Evolutionary conservation across 768 basidiomycete genomes (phyloP), one percentile per base, ranked within the genome.

Genomic region (Suillus fuscotomentosus): DNA sequence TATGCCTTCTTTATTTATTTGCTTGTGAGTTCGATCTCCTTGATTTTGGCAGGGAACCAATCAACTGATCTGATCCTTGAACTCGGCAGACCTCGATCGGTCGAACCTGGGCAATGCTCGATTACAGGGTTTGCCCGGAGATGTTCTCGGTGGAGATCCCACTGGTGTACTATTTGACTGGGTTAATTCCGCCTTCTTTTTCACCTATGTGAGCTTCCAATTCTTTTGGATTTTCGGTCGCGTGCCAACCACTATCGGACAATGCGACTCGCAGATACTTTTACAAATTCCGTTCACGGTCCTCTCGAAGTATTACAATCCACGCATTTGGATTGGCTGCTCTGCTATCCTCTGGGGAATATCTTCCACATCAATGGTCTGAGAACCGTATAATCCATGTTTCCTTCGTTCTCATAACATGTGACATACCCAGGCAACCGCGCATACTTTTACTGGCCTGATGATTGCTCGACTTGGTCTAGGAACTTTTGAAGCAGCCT

Each of bases 61-160:
- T n/a, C 22, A 13, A 60, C 14, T 36, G 27, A 39, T 56, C 51
- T 63, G 53, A 63, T 60, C 17, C 10, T 41, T 20, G 48, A 17
- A 22, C 61, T 42, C 57, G 36, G 51, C 43, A 78, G 75, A 87
- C 72, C 80, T 94, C 59, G 92, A 94, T 73, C 84, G 92, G 61
- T 87, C 88, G 0, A 92, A 92, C 71, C 71, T 92, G 48, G 92
- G 91, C 17, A 93, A 94, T 71, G 92, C 92, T 55, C 83, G 91
- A 60, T 78, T 92, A 45, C 89, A 89, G 76, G 88, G 89, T 13
- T 76, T 94, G 14, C 83, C 88, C 3, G 72, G 84, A 45, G 89
- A 92, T 65, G 76, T 80, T 14, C 84, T 93, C 14, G 82, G 81
- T 14, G 90, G 90, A 8, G 91, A 92, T 69, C 83, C 83, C 10